Conservation (phyloP, 2,329 filamentous ascomycete genomes). For the Blastomyces gilchristii region DNA sequence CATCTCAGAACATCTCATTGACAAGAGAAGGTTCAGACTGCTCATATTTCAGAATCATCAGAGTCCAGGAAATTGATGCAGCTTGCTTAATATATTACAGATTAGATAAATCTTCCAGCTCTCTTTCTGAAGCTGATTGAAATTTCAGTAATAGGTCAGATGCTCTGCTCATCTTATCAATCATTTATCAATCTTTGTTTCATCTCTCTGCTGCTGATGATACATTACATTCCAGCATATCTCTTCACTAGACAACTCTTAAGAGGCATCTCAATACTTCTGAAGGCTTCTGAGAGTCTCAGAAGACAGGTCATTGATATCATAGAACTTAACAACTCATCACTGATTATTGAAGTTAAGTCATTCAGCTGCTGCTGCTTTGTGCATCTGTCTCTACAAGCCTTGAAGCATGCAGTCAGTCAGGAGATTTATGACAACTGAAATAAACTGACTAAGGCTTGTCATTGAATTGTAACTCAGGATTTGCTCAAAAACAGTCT, state of each 20-base stretch:
- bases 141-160: background rate
- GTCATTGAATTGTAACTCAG: background rate
- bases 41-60: background rate
- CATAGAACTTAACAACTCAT: background rate
- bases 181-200: background rate
- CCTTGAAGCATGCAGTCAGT: background rate
- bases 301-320: background rate
- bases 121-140: background rate
- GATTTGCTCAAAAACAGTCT: background rate
- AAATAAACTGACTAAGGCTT: background rate
- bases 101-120: background rate
- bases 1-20: background rate
- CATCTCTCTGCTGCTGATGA: conserved; percentile 1
- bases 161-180: background rate
- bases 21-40: background rate
- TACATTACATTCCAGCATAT: background rate
- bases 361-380: background rate
- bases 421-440: background rate
- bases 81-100: background rate
- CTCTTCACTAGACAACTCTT: background rate
- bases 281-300: background rate
- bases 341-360: background rate
- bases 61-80: background rate
- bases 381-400: conserved; percentile 19
- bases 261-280: background rate